Percentiles rank a stretch among this genome's conserved stretches.
Evolutionary conservation across 192 early-diverging fungal species (phyloP).

Genomic region (Coemansia sp.): DNA sequence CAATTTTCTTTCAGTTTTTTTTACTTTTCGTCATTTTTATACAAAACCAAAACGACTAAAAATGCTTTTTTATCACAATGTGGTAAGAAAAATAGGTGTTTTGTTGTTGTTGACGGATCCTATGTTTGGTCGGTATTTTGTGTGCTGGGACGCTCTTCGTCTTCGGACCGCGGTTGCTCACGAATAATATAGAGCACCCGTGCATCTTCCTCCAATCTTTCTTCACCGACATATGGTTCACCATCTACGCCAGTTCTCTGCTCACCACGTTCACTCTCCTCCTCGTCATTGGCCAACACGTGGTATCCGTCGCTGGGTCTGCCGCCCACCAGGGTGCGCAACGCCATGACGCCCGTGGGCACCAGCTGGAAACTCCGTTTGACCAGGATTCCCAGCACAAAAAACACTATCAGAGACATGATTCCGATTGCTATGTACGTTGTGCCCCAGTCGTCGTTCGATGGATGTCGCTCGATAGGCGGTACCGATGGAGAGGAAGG

Average conservation of each 20-base stretch:
- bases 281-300: constrained; percentile 26
- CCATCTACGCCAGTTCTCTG: neutral
- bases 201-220: neutral
- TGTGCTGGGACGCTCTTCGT: neutral
- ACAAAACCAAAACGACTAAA: neutral
- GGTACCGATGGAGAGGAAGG: constrained; percentile 12
- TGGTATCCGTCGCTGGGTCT: constrained; percentile 17
- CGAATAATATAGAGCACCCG: constrained; percentile 13
- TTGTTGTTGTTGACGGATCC: too few species aligned
- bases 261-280: neutral
- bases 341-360: constrained; percentile 48
- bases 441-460: constrained; percentile 52
- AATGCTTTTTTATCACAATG: neutral
- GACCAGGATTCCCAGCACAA: constrained; percentile 31
- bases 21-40: neutral
- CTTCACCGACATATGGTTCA: neutral
- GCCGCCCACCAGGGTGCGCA: constrained; percentile 31
- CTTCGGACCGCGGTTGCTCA: neutral
- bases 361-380: constrained; percentile 49
- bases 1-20: neutral
- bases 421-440: constrained; percentile 43
- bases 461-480: constrained; percentile 44
- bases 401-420: constrained; percentile 45
- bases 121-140: neutral
- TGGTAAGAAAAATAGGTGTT: too few species aligned